These are phyloP conservation scores for Ophiocordyceps camponoti-saundersi DNA, from an alignment of 2,329 filamentous ascomycete genomes.

Conservation along the genomic window DNA sequence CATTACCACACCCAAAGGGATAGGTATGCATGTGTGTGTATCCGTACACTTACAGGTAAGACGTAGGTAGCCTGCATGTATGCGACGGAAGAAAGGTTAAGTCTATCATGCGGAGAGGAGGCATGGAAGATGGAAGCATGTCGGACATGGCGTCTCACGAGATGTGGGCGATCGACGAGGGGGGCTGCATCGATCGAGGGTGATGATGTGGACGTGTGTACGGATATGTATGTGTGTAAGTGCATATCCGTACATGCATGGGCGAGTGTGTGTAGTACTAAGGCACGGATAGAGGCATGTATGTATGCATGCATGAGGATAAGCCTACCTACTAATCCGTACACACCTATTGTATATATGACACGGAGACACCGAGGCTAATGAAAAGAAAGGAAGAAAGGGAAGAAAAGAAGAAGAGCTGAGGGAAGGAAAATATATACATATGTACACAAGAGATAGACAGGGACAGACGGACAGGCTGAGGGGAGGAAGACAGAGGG, in stretches of 20 bases:
- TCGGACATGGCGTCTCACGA: neutral
- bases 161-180: neutral
- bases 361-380: neutral
- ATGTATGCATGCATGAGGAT: neutral
- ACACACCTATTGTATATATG: neutral
- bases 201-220: neutral
- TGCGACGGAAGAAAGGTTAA: neutral
- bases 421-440: neutral
- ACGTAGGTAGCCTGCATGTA: too few relatives aligned
- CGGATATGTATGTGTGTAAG: too few relatives aligned
- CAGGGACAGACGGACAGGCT: too few relatives aligned
- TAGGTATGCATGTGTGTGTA: too few relatives aligned
- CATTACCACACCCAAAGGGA: too few relatives aligned
- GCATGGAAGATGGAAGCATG: neutral
- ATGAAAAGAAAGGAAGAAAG: neutral
- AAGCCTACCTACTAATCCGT: too few relatives aligned
- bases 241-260: too few relatives aligned
- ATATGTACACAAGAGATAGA: too few relatives aligned
- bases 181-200: neutral
- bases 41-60: too few relatives aligned
- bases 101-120: neutral
- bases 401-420: too few relatives aligned
- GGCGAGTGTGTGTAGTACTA: too few relatives aligned
- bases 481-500: too few relatives aligned
- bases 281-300: neutral